Percentiles rank a stretch among this genome's conserved stretches.
phyloP scores from a whole-genome alignment of 1,284 basidiomycete genomes.

The Gomphus sp. region DNA sequence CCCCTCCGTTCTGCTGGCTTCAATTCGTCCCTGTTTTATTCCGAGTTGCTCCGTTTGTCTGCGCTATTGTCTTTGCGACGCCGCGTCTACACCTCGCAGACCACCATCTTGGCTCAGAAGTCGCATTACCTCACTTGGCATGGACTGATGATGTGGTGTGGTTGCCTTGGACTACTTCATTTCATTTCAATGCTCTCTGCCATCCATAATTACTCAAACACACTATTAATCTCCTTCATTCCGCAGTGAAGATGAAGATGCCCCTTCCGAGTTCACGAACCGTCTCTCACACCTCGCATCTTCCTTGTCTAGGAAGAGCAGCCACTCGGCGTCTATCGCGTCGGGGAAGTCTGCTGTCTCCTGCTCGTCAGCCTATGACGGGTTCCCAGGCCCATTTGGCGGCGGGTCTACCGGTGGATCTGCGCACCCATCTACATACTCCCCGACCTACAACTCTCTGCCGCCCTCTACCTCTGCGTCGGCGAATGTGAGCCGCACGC shows the following conservation, averaged over 20 bases:
- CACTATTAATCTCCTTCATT: not conserved
- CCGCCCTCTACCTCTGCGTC: not conserved
- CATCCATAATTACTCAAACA: not conserved
- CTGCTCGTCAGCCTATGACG: not conserved
- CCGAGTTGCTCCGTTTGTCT: no score
- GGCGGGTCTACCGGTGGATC: not conserved
- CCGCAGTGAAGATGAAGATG: slow-evolving; percentile 69
- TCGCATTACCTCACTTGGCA: no score
- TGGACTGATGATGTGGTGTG: no score
- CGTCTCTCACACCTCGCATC: slow-evolving; percentile 46
- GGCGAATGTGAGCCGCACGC: not conserved
- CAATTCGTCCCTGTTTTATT: no score
- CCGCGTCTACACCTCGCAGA: no score
- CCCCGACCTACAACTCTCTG: not conserved
- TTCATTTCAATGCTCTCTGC: no score
- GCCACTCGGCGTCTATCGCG: slow-evolving; percentile 1
- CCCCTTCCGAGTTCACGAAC: slow-evolving; percentile 61
- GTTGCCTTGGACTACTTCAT: no score
- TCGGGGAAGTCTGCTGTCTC: not conserved
- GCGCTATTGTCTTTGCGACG: no score
- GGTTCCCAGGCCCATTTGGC: not conserved
- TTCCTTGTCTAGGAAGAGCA: slow-evolving; percentile 29
- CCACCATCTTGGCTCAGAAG: no score
- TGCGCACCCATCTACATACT: not conserved
- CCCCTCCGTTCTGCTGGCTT: no score